Evolutionary conservation across 2,329 filamentous ascomycete genomes (phyloP).

Genomic region (Arthrinium puccinioides): DNA sequence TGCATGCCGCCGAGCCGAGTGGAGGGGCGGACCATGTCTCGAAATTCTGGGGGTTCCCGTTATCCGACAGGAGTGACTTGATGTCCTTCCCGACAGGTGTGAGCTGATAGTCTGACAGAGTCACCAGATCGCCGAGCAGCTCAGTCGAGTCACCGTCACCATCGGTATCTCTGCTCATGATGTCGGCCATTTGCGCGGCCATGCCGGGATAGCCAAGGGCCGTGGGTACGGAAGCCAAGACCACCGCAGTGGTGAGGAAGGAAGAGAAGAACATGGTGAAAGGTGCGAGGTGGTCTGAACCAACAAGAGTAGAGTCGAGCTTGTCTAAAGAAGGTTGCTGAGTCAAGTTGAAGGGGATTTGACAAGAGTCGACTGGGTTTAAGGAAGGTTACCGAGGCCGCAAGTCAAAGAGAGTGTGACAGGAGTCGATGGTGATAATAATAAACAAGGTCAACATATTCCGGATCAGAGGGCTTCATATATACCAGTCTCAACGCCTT

Average conservation of each 20-base stretch:
- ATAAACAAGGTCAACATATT: too few relatives aligned
- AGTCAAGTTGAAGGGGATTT: too few relatives aligned
- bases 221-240: constrained; percentile 2
- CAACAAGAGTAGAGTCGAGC: too few relatives aligned
- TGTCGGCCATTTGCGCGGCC: constrained; percentile 4
- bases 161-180: constrained; percentile 1
- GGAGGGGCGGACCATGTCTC: constrained; percentile 12
- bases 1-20: constrained; percentile 19
- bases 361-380: too few relatives aligned
- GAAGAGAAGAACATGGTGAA: background rate
- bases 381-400: too few relatives aligned
- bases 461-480: too few relatives aligned
- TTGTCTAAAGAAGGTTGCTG: too few relatives aligned
- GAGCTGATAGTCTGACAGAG: constrained; percentile 20
- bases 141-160: constrained; percentile 14
- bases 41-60: constrained; percentile 16
- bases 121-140: constrained; percentile 30
- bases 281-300: too few relatives aligned
- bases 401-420: too few relatives aligned
- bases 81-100: constrained; percentile 27
- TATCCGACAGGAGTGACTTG: constrained; percentile 26
- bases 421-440: too few relatives aligned
- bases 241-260: background rate
- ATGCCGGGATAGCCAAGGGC: constrained; percentile 7
- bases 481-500: too few relatives aligned